Evolutionary conservation across 164 flowering plant genomes (phyloP), one percentile per base, ranked within the genome.

Genomic region (Umbilicus rupestris): DNA sequence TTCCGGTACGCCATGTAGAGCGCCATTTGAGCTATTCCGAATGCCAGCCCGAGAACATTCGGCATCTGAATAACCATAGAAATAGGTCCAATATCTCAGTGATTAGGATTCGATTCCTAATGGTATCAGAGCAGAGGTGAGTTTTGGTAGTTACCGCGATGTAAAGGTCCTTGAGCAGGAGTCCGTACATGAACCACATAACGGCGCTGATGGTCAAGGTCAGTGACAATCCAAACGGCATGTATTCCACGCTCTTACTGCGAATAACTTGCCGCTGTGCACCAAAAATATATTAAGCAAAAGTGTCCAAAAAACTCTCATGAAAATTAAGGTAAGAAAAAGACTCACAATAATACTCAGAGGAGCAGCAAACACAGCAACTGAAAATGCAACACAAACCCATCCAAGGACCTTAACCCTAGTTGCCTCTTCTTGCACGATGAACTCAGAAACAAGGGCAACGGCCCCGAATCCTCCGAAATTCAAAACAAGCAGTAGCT

Each of bases 11-110:
- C 35, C 47, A 39, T 60, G 42, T 77, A 77, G 24, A 77, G 69
- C 12, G 64, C 58, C 75, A 77, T 77, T 52, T 77, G 77, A 20
- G 72, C 55, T 15, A 72, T 35, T 16, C 80, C 80, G 59, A 77
- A 77, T 15, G 47, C 7, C 30, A 77, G 66, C 0, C 80, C 80
- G 26, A 77, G 44, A n/a, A 72, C 66, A 39, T 77, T 77, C 29
- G 77, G 80, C 68, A 74, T 67, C 80, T 77, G 65, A 39, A 42
- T 15, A 42, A 14, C 7, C 19, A n/a, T n/a, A n/a, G 52, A 47
- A 6, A 19, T 47, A 47, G 52, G 52, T n/a, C n/a, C 19, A 47
- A 15, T 15, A 41, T 9, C 14, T 15, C 14, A 3, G 44, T 45
- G 49, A 17, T 45, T 45, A 14, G n/a, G n/a, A n/a, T n/a, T n/a